Evolutionary conservation across 2,329 filamentous ascomycete genomes (phyloP).

Genomic region (Aspergillus sp.): DNA sequence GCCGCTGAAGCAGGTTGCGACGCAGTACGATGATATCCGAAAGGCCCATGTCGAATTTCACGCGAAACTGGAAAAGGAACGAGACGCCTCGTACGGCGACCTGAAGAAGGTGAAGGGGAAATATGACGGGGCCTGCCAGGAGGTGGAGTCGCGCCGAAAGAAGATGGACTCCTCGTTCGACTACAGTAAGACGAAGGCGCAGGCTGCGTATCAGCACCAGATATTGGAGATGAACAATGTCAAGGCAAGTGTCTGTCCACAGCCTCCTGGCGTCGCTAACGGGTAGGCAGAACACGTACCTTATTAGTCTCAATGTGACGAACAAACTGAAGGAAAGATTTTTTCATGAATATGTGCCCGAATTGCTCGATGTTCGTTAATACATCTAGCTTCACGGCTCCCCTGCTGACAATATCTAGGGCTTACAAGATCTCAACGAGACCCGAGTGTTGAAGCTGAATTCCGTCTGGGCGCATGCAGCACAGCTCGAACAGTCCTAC

Average conservation of each 20-base stretch:
- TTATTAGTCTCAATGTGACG: conserved; percentile 91
- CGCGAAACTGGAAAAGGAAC: conserved; percentile 77
- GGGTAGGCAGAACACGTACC: conserved; percentile 72
- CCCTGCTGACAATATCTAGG: conserved; percentile 27
- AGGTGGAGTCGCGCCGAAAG: conserved; percentile 88
- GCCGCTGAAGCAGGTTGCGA: conserved; percentile 64
- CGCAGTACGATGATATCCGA: conserved; percentile 79
- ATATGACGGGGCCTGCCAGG: conserved; percentile 87
- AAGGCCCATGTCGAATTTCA: conserved; percentile 87
- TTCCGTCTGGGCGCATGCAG: conserved; percentile 70
- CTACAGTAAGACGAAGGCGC: conserved; percentile 73
- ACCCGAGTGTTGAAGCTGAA: conserved; percentile 79
- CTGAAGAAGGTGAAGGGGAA: conserved; percentile 84
- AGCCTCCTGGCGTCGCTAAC: conserved; percentile 14
- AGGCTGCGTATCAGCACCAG: conserved; percentile 86
- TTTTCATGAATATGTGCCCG: conserved; percentile 93
- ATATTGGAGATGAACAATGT: conserved; percentile 91
- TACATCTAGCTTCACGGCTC: conserved; percentile 10
- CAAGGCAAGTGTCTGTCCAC: conserved; percentile 42
- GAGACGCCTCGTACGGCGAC: conserved; percentile 73
- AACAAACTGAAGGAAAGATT: conserved; percentile 98
- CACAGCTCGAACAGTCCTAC: conserved; percentile 69
- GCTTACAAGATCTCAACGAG: conserved; percentile 84
- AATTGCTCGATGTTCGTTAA: conserved; percentile 68
- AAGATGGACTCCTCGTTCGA: conserved; percentile 93